Evolutionary conservation across 495 filamentous ascomycete genomes (phyloP).

Genomic region (Darksidea phi): DNA sequence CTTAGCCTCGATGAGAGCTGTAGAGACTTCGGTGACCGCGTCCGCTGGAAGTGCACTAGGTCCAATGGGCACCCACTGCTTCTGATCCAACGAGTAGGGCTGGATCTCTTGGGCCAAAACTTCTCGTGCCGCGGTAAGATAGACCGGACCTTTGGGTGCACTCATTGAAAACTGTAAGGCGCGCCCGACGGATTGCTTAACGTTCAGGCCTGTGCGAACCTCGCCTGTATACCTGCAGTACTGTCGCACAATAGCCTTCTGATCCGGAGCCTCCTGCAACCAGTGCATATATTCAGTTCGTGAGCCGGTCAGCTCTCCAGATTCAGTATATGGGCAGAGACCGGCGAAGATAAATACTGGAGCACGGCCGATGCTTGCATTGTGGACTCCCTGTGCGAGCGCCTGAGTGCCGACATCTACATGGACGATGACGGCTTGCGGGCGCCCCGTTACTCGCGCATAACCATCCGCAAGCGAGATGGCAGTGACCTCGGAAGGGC

Average conservation of each 20-base stretch:
- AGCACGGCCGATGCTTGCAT: slow-evolving; percentile 31
- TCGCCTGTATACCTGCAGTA: slow-evolving; percentile 31
- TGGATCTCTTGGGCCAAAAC: slow-evolving; percentile 23
- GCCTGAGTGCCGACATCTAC: slow-evolving; percentile 37
- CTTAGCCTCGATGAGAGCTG: slow-evolving; percentile 25
- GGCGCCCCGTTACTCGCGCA: slow-evolving; percentile 29
- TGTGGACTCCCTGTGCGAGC: slow-evolving; percentile 34
- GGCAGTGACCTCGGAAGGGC: slow-evolving; percentile 31
- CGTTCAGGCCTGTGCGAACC: slow-evolving; percentile 28
- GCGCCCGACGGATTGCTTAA: slow-evolving; percentile 27
- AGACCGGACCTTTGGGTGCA: slow-evolving; percentile 29
- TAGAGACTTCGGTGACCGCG: slow-evolving; percentile 20
- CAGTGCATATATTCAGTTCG: slow-evolving; percentile 37
- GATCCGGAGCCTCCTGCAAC: slow-evolving; percentile 36
- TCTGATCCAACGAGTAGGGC: slow-evolving; percentile 22
- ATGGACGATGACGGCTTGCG: slow-evolving; percentile 37
- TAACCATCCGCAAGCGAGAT: slow-evolving; percentile 34
- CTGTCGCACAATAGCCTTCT: slow-evolving; percentile 28
- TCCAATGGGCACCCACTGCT: slow-evolving; percentile 18
- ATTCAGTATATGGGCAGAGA: slow-evolving; percentile 31
- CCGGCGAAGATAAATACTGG: slow-evolving; percentile 39
- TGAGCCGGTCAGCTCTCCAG: slow-evolving; percentile 29
- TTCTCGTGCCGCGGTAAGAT: slow-evolving; percentile 26
- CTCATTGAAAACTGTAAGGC: slow-evolving; percentile 27
- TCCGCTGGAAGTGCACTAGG: slow-evolving; percentile 16